Percentiles rank a stretch among this genome's conserved stretches.
These are phyloP conservation scores for Pichia pseudocactophila DNA, from an alignment of 805 yeast genomes.

Conservation along the genomic window DNA sequence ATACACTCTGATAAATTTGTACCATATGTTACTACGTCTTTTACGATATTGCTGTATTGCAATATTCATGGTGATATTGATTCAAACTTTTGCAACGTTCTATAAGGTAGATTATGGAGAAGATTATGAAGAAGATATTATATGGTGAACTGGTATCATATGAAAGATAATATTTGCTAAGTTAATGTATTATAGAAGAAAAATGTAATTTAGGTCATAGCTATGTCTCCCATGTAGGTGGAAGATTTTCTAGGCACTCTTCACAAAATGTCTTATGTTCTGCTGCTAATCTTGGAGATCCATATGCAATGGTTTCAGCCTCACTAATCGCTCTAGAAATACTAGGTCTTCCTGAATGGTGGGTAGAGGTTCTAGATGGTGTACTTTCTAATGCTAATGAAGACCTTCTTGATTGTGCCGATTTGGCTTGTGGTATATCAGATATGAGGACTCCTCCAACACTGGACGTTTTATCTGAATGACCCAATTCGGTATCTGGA, in stretches of 20 bases:
- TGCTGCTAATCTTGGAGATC: conserved; percentile 10
- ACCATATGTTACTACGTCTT: background rate
- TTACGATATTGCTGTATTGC: no score
- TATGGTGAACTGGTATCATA: background rate
- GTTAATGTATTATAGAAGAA: background rate
- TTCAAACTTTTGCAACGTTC: no score
- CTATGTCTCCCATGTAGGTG: conserved; percentile 23
- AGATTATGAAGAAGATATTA: background rate
- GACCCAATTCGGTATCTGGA: conserved; percentile 52
- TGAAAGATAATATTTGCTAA: background rate
- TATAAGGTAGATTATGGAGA: no score
- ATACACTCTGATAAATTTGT: background rate
- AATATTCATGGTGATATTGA: no score
- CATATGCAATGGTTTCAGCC: background rate
- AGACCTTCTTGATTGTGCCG: no score
- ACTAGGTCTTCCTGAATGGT: background rate
- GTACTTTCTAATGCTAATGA: no score
- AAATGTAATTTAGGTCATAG: conserved; percentile 8
- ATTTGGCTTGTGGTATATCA: no score
- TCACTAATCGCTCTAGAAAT: background rate
- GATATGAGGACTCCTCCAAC: conserved; percentile 1
- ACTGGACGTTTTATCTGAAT: conserved; percentile 39
- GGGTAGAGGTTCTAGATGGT: no score
- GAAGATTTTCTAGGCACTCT: conserved; percentile 22
- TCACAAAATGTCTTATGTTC: conserved; percentile 15